phyloP scores from a whole-genome alignment of 164 flowering plant genomes.

The Hamamelis virginiana region DNA sequence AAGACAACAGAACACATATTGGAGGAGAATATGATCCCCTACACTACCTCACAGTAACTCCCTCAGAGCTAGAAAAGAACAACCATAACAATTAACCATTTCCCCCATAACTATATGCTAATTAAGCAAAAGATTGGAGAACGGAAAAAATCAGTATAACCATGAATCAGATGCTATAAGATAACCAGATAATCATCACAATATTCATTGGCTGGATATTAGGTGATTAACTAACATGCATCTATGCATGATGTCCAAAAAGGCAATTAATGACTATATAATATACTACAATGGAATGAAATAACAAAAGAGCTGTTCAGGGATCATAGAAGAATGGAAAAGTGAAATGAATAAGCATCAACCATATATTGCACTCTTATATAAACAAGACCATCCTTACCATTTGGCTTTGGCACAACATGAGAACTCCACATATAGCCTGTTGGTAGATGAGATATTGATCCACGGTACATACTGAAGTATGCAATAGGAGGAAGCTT shows the following conservation, averaged over 20 bases:
- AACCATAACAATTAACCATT: too few species aligned
- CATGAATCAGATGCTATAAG: too few species aligned
- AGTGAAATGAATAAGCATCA: not conserved
- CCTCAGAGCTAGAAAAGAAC: too few species aligned
- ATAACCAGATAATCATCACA: too few species aligned
- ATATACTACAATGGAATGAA: not conserved
- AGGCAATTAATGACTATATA: not conserved
- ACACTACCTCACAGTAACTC: too few species aligned
- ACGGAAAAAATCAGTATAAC: too few species aligned
- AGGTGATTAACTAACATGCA: too few species aligned
- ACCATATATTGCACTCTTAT: not conserved
- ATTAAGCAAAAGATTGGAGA: too few species aligned
- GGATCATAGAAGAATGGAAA: not conserved
- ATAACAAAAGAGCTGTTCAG: not conserved
- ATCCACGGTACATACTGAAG: conserved; percentile 82
- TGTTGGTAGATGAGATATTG: conserved; percentile 86
- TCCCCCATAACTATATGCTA: too few species aligned
- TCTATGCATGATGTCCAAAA: not conserved
- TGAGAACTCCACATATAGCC: conserved; percentile 98
- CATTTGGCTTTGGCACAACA: conserved; percentile 87
- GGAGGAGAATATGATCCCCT: too few species aligned
- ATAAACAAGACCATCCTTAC: conserved; percentile 35
- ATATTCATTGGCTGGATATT: too few species aligned
- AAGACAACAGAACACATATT: too few species aligned
- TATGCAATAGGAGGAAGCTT: conserved; percentile 92